Conservation (phyloP, 768 basidiomycete genomes). For the Dentipellis fragilis region DNA sequence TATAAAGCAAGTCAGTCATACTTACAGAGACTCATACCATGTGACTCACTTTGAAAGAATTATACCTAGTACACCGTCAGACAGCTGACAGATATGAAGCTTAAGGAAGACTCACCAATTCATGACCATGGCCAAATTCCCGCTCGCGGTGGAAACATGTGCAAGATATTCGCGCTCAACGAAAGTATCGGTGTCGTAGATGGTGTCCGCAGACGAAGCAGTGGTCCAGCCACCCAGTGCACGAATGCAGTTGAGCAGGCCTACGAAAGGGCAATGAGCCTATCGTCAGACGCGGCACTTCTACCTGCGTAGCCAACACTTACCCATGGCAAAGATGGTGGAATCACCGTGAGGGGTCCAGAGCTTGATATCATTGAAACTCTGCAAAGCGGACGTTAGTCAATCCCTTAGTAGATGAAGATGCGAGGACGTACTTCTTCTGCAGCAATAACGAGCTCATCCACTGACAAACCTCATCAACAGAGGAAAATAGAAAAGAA, state of each 20-base stretch:
- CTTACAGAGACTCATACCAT: slow-evolving; percentile 17
- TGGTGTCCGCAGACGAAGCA: slow-evolving; percentile 35
- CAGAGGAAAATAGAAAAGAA: not conserved
- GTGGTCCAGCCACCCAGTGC: slow-evolving; percentile 53
- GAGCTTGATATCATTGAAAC: slow-evolving; percentile 42
- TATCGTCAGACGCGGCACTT: not conserved
- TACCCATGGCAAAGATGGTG: slow-evolving; percentile 44
- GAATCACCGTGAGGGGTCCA: slow-evolving; percentile 43
- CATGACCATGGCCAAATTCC: slow-evolving; percentile 40
- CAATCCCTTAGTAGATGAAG: slow-evolving; percentile 2
- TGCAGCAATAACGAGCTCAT: slow-evolving; percentile 42
- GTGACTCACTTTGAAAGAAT: slow-evolving; percentile 39
- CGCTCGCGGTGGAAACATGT: slow-evolving; percentile 32
- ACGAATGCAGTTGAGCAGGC: slow-evolving; percentile 52
- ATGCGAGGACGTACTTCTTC: slow-evolving; percentile 40
- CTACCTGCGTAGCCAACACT: slow-evolving; percentile 6
- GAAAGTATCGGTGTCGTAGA: slow-evolving; percentile 54
- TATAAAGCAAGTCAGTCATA: slow-evolving; percentile 14
- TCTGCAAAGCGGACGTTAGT: slow-evolving; percentile 25
- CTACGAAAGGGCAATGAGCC: slow-evolving; percentile 18
- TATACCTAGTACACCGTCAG: slow-evolving; percentile 34
- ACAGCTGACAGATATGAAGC: too few relatives aligned
- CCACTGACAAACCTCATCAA: slow-evolving; percentile 29
- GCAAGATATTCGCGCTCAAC: slow-evolving; percentile 43
- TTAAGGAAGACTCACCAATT: slow-evolving; percentile 39